Conservation (phyloP, 2,329 filamentous ascomycete genomes). For the Xylariaceae sp. region DNA sequence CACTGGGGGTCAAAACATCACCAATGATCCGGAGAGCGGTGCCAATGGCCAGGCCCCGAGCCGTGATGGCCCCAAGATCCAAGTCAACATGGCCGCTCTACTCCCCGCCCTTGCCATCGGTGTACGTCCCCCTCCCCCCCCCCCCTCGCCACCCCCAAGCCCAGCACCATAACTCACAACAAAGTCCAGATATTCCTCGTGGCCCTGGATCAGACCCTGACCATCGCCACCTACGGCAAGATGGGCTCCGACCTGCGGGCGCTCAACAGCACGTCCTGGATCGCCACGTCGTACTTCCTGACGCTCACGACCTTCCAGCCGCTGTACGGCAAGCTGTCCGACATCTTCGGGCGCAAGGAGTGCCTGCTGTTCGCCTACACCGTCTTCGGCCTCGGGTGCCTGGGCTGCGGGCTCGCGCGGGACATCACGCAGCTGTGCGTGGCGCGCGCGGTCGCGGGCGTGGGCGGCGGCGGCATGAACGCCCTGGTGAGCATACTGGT, state of each 20-base stretch:
- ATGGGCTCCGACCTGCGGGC: conserved; percentile 74
- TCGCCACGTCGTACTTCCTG: conserved; percentile 26
- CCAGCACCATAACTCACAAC: too few relatives aligned
- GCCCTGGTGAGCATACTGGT: conserved; percentile 44
- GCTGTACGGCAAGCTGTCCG: conserved; percentile 40
- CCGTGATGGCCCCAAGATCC: conserved; percentile 23
- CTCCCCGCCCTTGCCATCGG: conserved; percentile 24
- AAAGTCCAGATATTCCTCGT: conserved; percentile 70
- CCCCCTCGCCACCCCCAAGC: too few relatives aligned
- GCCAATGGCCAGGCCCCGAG: conserved; percentile 9
- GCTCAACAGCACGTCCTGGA: conserved; percentile 61
- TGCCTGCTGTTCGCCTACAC: conserved; percentile 34
- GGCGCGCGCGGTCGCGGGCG: conserved; percentile 34
- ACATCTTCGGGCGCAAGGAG: conserved; percentile 44
- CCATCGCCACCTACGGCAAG: conserved; percentile 71
- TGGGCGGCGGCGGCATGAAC: conserved; percentile 27
- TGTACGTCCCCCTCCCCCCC: conserved; percentile 9
- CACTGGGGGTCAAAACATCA: not conserved
- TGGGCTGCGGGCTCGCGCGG: conserved; percentile 38
- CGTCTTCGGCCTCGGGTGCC: conserved; percentile 44
- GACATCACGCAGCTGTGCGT: conserved; percentile 39
- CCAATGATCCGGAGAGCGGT: conserved; percentile 23
- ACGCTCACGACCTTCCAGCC: conserved; percentile 40
- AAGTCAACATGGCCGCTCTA: conserved; percentile 21
- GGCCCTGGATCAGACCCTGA: conserved; percentile 72